Conservation (phyloP, 495 filamentous ascomycete genomes). For the Cercophora scortea region DNA sequence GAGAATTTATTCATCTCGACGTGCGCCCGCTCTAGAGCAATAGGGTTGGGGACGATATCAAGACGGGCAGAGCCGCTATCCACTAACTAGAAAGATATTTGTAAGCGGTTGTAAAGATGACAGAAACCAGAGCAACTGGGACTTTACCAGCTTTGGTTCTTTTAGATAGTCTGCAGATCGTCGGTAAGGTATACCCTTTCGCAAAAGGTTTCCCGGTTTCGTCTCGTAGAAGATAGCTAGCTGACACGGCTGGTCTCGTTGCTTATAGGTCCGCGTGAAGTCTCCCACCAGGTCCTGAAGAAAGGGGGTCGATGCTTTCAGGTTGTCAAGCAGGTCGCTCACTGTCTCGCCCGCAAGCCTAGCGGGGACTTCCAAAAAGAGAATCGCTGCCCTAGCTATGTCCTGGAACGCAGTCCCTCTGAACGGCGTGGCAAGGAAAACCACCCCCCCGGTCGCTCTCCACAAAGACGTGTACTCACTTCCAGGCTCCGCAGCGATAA, state of each 20-base stretch:
- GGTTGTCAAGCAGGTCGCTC: slow-evolving; percentile 5
- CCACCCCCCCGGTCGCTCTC: slow-evolving; percentile 14
- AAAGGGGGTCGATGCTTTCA: slow-evolving; percentile 8
- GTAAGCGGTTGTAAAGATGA: slow-evolving; percentile 10
- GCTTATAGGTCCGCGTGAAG: slow-evolving; percentile 8
- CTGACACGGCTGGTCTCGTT: not conserved
- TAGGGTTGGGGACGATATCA: slow-evolving; percentile 10
- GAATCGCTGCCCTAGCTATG: slow-evolving; percentile 5
- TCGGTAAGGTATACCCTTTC: slow-evolving; percentile 12
- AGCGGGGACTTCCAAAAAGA: slow-evolving; percentile 8
- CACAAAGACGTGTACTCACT: slow-evolving; percentile 7
- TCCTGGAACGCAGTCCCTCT: slow-evolving; percentile 20
- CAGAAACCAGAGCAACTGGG: not conserved
- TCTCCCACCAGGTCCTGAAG: slow-evolving; percentile 6
- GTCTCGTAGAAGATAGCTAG: not conserved
- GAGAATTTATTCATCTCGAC: slow-evolving; percentile 19
- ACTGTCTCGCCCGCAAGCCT: slow-evolving; percentile 1
- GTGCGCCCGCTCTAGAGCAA: slow-evolving; percentile 17
- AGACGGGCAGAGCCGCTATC: slow-evolving; percentile 8
- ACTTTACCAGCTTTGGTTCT: slow-evolving; percentile 11
- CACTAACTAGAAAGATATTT: slow-evolving; percentile 14
- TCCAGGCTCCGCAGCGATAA: too few relatives aligned
- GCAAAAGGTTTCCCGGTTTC: slow-evolving; percentile 4
- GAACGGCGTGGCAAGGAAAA: slow-evolving; percentile 28
- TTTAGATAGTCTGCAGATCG: slow-evolving; percentile 3